Evolutionary conservation across 2,329 filamentous ascomycete genomes (phyloP).

Genomic region (Monosporascus sp.): DNA sequence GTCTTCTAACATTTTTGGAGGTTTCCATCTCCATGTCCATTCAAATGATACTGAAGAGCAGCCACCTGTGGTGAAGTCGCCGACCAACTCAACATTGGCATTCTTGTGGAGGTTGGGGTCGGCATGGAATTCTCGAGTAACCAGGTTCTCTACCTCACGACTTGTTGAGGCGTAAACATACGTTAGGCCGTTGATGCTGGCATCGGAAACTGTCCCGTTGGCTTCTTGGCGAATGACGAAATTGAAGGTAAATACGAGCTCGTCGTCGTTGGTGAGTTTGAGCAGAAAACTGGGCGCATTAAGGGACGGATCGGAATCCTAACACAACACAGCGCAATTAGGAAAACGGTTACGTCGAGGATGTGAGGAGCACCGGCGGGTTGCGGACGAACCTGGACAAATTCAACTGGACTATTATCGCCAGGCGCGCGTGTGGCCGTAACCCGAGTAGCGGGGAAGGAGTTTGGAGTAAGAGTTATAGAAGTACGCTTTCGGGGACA

Average conservation of each 20-base stretch:
- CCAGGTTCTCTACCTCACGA: slow-evolving; percentile 85
- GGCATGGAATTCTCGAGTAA: slow-evolving; percentile 92
- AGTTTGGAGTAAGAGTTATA: slow-evolving; percentile 75
- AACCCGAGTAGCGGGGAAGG: slow-evolving; percentile 78
- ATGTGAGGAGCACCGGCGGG: slow-evolving; percentile 6
- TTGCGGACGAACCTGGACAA: slow-evolving; percentile 67
- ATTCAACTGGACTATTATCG: slow-evolving; percentile 78
- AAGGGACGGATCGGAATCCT: slow-evolving; percentile 70
- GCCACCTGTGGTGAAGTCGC: slow-evolving; percentile 82
- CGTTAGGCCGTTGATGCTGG: slow-evolving; percentile 79
- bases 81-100: slow-evolving; percentile 90
- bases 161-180: slow-evolving; percentile 84
- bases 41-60: slow-evolving; percentile 80
- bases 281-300: slow-evolving; percentile 68
- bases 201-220: slow-evolving; percentile 56
- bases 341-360: slow-evolving; percentile 9
- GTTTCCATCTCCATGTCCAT: slow-evolving; percentile 97
- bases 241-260: slow-evolving; percentile 87
- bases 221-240: slow-evolving; percentile 67
- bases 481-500: slow-evolving; percentile 74
- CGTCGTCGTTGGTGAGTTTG: slow-evolving; percentile 84
- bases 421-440: slow-evolving; percentile 64
- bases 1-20: slow-evolving; percentile 76
- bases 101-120: slow-evolving; percentile 98
- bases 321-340: slow-evolving; percentile 31